Evolutionary conservation across 768 basidiomycete genomes (phyloP), one percentile per base, ranked within the genome.

Genomic region (Boletus reticulatus): DNA sequence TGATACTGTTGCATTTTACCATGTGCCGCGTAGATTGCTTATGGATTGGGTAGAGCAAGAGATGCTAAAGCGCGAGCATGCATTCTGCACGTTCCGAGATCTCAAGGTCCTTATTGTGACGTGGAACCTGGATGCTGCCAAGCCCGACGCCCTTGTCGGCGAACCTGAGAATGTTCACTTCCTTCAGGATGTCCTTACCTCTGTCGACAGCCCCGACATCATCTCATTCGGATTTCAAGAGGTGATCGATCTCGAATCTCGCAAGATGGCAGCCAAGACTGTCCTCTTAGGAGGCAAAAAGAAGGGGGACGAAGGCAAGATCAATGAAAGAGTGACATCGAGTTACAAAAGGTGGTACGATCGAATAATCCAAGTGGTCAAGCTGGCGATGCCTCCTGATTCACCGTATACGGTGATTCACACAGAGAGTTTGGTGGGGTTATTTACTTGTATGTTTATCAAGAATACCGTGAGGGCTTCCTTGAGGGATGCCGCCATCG

Each of bases 221-320:
- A 88, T 99, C 59, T 82, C 85, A 5, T 96, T 99, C 63, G 94
- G 94, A 2, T 89, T 98, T 71, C 96, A 99, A 71, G 96, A 98
- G 73, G 82, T 98, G 38, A 92, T 99, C 57, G 94, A 97, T 67
- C 82, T 99, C n/a, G 94, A 97, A 62, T 87, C 84, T 60, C 85
- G 92, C 57, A 93, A 87, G 73, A 86, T 98, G 78, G 87, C 89
- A 2, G 96, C 96, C 63, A 95, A 97, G 74, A 92, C 88, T 19
- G 85, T 98, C 27, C 67, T 99, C 0, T 78, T 96, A 6, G 88
- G 88, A 7, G 78, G 79, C 16, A 82, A 85, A 60, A 91, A 87
- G 73, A 84, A 81, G 56, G 69, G 74, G 16, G 81, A 83, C 36
- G 80, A 78, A 6, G 72, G 78, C 41, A 72, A 71, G 52, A 64